Evolutionary conservation across 2,329 filamentous ascomycete genomes (phyloP), one percentile per base, ranked within the genome.

Genomic region (Beauveria sp.): DNA sequence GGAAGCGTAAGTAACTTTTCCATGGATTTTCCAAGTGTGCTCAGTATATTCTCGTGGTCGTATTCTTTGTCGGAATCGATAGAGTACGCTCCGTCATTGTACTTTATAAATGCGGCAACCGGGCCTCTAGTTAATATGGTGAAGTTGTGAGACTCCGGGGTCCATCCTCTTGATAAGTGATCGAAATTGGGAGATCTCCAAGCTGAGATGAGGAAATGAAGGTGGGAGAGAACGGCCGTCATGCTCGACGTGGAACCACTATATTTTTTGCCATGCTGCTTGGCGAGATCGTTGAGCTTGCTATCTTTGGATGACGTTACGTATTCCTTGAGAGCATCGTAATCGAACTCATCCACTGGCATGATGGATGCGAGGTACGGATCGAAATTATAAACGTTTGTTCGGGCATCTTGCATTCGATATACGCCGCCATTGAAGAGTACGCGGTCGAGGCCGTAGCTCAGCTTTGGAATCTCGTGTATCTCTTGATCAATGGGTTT

Each of bases 171-270:
- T 0, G 91, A 93, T 1, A 96, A 71, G 69, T 84, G 84, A 0
- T 75, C 73, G 18, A 85, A 76, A 63, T 91, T 89, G 63, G 96
- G 79, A 2, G 79, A 77, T 58, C 96, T 86, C 89, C 91, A 98
- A 7, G 82, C 77, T 0, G 93, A 98, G 10, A 99, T 80, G 3
- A 99, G 82, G 69, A 86, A 98, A 72, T 99, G 95, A 70, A 99
- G 96, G 69, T 99, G 96, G 2, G 88, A 84, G 50, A 99, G 79
- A 56, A 90, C 86, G 2, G 87, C 80, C 1, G 93, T 96, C 92
- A 97, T 96, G 75, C 93, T 98, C 1, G 95, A 99, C 0, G 95
- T 98, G 14, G 95, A 99, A 10, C 95, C 95, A 12, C 92, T 88
- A 70, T 96, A 99, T 70, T 89, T 96, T 72, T 87, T 91, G 14